Percentiles rank a stretch among this genome's conserved stretches.
These are phyloP conservation scores for Vinca major DNA, from an alignment of 305 asterid species.

Conservation along the genomic window DNA sequence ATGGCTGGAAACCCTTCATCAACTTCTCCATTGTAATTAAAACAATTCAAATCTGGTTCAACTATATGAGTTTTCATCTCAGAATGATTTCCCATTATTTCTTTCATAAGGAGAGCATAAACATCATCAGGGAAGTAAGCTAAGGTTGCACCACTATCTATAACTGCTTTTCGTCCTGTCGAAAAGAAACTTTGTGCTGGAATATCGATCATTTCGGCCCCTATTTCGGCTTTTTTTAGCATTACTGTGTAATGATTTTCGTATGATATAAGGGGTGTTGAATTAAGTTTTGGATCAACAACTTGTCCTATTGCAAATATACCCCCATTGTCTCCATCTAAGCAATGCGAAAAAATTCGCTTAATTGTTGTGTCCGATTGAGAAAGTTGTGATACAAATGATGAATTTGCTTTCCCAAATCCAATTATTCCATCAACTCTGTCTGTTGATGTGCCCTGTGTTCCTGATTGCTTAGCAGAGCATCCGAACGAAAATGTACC, in stretches of 20 bases:
- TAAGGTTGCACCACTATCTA: conserved; percentile 75
- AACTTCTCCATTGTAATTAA: conserved; percentile 34
- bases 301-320: conserved; percentile 85
- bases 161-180: conserved; percentile 40
- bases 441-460: conserved; percentile 55
- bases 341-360: conserved; percentile 73
- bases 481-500: conserved; percentile 85
- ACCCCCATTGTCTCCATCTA: conserved; percentile 68
- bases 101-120: conserved; percentile 33
- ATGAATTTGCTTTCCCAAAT: conserved; percentile 76
- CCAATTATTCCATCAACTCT: conserved; percentile 89
- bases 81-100: conserved; percentile 43
- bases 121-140: conserved; percentile 53
- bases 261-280: conserved; percentile 46
- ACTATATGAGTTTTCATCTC: conserved; percentile 33
- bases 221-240: conserved; percentile 45
- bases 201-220: conserved; percentile 34
- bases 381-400: conserved; percentile 80
- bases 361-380: conserved; percentile 50
- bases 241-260: conserved; percentile 44
- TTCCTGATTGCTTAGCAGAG: conserved; percentile 66
- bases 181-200: conserved; percentile 28
- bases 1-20: conserved; percentile 56
- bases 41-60: conserved; percentile 45
- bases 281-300: conserved; percentile 50